A percentile compares a stretch with the other conserved stretches of the same genome.
Conservation (phyloP, 2,329 filamentous ascomycete genomes). For the Colletotrichum magnum region DNA sequence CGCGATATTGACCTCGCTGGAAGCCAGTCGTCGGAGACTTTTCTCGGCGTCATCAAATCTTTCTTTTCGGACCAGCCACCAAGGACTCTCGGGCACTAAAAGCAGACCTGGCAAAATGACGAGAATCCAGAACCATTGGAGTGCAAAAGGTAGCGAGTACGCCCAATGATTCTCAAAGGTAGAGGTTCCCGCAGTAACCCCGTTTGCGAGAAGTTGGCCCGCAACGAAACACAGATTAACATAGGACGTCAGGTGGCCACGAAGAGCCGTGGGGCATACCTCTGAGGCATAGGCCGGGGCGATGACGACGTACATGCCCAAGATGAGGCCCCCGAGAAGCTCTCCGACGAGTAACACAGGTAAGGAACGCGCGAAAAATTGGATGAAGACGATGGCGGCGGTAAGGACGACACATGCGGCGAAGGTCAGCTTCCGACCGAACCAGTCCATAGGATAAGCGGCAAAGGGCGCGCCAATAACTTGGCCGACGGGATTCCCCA, state of each 20-base stretch:
- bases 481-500: slow-evolving; percentile 71
- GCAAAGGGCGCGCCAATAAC: slow-evolving; percentile 67
- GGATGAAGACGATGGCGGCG: slow-evolving; percentile 70
- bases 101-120: slow-evolving; percentile 60
- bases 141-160: slow-evolving; percentile 63
- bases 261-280: slow-evolving; percentile 70
- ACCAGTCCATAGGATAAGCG: slow-evolving; percentile 61
- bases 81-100: slow-evolving; percentile 65
- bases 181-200: slow-evolving; percentile 59
- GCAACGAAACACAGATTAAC: slow-evolving; percentile 75
- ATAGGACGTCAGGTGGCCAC: slow-evolving; percentile 70
- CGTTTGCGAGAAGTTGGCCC: slow-evolving; percentile 70
- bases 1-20: slow-evolving; percentile 59
- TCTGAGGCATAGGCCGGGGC: slow-evolving; percentile 73
- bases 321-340: slow-evolving; percentile 71
- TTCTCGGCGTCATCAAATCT: slow-evolving; percentile 56
- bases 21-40: slow-evolving; percentile 60
- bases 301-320: slow-evolving; percentile 73
- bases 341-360: slow-evolving; percentile 71
- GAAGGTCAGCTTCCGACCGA: slow-evolving; percentile 62
- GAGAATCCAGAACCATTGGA: slow-evolving; percentile 66
- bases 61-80: slow-evolving; percentile 63
- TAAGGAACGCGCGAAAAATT: slow-evolving; percentile 72
- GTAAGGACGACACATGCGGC: slow-evolving; percentile 61
- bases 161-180: slow-evolving; percentile 61